These are phyloP conservation scores for Apium graveolens DNA, from an alignment of 129 eudicot genomes.

Conservation along the genomic window DNA sequence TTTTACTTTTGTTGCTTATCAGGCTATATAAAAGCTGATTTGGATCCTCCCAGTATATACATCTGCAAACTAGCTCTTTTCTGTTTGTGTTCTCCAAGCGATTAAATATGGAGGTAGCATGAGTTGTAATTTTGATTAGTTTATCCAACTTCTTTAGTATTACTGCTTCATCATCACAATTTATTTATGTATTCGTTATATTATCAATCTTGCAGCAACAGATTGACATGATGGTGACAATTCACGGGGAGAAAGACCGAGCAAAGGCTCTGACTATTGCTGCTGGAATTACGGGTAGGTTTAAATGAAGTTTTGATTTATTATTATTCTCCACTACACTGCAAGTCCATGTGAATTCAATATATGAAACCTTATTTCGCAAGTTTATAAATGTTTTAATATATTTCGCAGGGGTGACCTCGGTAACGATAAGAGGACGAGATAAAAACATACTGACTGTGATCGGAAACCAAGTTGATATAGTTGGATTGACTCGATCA, in stretches of 20 bases:
- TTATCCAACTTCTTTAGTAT: too few species aligned
- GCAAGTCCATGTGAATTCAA: background rate
- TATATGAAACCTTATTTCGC: too few species aligned
- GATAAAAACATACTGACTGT: conserved; percentile 10
- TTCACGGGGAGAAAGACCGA: conserved; percentile 5
- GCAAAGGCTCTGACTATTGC: conserved; percentile 21
- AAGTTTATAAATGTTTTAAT: background rate
- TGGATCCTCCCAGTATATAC: too few species aligned
- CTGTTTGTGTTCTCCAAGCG: background rate
- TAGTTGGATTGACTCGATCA: background rate
- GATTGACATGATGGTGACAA: conserved; percentile 16
- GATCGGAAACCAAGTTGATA: conserved; percentile 8
- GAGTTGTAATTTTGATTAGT: background rate
- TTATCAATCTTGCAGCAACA: conserved; percentile 6
- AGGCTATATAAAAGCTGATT: too few species aligned
- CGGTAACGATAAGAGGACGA: conserved; percentile 7
- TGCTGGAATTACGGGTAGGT: conserved; percentile 11
- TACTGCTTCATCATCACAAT: too few species aligned
- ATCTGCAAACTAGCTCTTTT: too few species aligned
- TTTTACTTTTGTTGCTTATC: too few species aligned
- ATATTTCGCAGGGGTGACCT: conserved; percentile 5
- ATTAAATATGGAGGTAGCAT: background rate
- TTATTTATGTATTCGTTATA: background rate
- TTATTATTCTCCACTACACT: background rate
- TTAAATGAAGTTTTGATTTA: too few species aligned